Conservation (phyloP, 768 basidiomycete species). For the Mrakia hoshinonis region DNA sequence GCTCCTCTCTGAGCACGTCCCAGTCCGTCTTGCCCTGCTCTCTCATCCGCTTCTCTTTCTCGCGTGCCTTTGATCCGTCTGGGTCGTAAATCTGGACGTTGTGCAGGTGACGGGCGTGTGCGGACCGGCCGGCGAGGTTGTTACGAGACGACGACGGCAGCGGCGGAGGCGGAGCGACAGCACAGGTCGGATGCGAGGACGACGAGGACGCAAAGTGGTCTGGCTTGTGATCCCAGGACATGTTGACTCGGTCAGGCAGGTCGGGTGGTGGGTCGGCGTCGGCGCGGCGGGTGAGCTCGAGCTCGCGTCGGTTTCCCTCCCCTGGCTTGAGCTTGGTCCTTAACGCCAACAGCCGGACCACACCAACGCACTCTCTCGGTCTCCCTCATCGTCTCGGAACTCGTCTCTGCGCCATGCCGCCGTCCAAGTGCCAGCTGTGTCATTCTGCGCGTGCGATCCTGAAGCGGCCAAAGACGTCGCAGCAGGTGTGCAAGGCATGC, state of each 20-base stretch:
- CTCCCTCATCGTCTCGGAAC: too few species aligned
- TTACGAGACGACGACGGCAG: slow-evolving; percentile 31
- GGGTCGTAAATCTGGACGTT: slow-evolving; percentile 30
- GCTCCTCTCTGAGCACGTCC: slow-evolving; percentile 44
- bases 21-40: slow-evolving; percentile 39
- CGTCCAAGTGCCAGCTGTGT: slow-evolving; percentile 59
- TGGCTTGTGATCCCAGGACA: neutral
- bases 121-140: slow-evolving; percentile 37
- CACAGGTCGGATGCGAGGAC: slow-evolving; percentile 34
- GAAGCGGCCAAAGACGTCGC: slow-evolving; percentile 91
- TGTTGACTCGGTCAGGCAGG: neutral
- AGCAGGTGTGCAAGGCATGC: slow-evolving; percentile 92
- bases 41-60: neutral
- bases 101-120: slow-evolving; percentile 39
- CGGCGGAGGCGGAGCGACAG: slow-evolving; percentile 30
- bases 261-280: too few species aligned
- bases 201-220: slow-evolving; percentile 37
- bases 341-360: too few species aligned
- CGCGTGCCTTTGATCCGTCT: slow-evolving; percentile 17
- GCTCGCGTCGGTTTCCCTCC: neutral
- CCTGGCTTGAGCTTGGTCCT: too few species aligned
- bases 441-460: slow-evolving; percentile 69
- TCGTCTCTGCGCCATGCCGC: slow-evolving; percentile 16
- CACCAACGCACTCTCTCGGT: too few species aligned
- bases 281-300: neutral